These are phyloP conservation scores for Fusarium sp. DNA, from an alignment of 2,329 filamentous ascomycete genomes.

Conservation along the genomic window DNA sequence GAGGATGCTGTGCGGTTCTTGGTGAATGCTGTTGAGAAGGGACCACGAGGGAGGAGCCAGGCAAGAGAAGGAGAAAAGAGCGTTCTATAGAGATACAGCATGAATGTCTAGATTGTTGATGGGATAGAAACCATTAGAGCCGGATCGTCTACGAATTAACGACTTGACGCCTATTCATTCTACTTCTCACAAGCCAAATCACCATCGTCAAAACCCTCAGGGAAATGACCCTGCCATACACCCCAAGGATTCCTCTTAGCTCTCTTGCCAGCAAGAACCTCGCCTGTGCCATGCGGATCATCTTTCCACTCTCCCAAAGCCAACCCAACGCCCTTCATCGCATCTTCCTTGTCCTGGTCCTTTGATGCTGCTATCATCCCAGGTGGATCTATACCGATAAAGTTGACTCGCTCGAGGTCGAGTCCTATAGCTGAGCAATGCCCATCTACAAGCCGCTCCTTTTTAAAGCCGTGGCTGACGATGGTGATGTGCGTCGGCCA, in stretches of 20 bases:
- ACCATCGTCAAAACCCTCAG: constrained; percentile 49
- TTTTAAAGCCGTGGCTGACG: constrained; percentile 77
- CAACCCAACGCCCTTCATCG: constrained; percentile 55
- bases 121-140: constrained; percentile 51
- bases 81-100: constrained; percentile 32
- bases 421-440: constrained; percentile 74
- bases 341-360: constrained; percentile 50
- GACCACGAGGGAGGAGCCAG: constrained; percentile 39
- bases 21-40: constrained; percentile 56
- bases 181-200: constrained; percentile 52
- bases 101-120: neutral
- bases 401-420: constrained; percentile 57
- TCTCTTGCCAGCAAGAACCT: constrained; percentile 60
- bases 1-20: constrained; percentile 74
- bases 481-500: constrained; percentile 72
- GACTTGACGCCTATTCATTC: constrained; percentile 52
- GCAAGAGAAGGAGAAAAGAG: constrained; percentile 48
- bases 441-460: constrained; percentile 67
- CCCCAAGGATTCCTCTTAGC: constrained; percentile 62
- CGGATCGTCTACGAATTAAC: constrained; percentile 53
- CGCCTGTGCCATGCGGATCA: constrained; percentile 64
- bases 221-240: constrained; percentile 58
- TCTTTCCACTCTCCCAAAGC: constrained; percentile 61
- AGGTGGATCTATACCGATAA: constrained; percentile 74
- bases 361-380: constrained; percentile 50